A percentile compares a stretch with the other conserved stretches of the same genome.
These are phyloP conservation scores for Suhomyces wounanorum DNA, from an alignment of 1,139 yeast species.

Conservation along the genomic window DNA sequence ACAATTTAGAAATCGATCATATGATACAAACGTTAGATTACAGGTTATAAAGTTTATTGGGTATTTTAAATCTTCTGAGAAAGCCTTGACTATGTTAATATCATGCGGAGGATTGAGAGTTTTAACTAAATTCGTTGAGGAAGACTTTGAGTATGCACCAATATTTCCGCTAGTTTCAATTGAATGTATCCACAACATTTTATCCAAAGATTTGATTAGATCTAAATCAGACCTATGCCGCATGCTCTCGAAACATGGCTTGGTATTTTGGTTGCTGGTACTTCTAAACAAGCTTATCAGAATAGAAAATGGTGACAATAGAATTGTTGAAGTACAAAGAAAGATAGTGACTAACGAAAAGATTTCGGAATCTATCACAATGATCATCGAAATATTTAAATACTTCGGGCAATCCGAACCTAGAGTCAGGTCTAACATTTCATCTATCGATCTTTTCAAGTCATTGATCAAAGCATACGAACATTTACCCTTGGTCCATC, in stretches of 20 bases:
- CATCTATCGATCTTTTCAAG: conserved; percentile 49
- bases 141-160: conserved; percentile 49
- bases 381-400: conserved; percentile 41
- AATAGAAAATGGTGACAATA: conserved; percentile 19
- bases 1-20: conserved; percentile 41
- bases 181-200: conserved; percentile 46
- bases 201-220: conserved; percentile 45
- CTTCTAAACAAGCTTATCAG: conserved; percentile 35
- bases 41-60: conserved; percentile 50
- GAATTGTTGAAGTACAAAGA: conserved; percentile 1
- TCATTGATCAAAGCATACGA: conserved; percentile 43
- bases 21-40: conserved; percentile 37
- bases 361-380: conserved; percentile 22
- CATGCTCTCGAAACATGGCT: conserved; percentile 51
- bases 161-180: conserved; percentile 51
- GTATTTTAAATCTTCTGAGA: conserved; percentile 38
- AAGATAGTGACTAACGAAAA: conserved; percentile 7
- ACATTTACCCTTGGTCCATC: conserved; percentile 33
- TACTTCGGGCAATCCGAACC: conserved; percentile 49
- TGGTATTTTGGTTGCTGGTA: conserved; percentile 52
- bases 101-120: conserved; percentile 59
- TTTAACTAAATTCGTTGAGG: conserved; percentile 55
- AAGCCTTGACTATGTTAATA: conserved; percentile 51
- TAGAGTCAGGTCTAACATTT: conserved; percentile 40
- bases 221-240: conserved; percentile 58